Evolutionary conservation across 2,329 filamentous ascomycete species (phyloP).

Genomic region (Aspergillus sp.): DNA sequence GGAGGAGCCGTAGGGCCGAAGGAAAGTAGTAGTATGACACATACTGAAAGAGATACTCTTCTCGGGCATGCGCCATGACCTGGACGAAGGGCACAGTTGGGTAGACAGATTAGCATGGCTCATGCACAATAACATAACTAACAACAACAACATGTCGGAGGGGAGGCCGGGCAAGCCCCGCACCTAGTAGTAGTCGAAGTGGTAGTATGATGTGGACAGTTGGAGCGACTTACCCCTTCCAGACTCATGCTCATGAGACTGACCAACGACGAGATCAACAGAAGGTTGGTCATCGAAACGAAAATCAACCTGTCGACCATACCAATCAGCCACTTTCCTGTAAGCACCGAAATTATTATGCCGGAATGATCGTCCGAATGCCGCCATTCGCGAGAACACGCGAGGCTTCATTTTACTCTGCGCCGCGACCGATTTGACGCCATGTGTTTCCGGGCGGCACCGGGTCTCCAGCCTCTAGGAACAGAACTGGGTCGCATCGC

Average conservation of each 20-base stretch:
- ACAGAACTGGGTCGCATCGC: background rate
- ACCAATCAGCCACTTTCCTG: slow-evolving; percentile 17
- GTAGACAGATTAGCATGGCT: slow-evolving; percentile 11
- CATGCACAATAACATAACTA: slow-evolving; percentile 1
- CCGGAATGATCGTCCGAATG: slow-evolving; percentile 1
- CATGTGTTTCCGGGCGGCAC: background rate
- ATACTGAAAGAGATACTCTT: slow-evolving; percentile 64
- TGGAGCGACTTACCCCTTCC: slow-evolving; percentile 47
- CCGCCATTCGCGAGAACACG: slow-evolving; percentile 17
- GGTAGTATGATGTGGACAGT: too few species aligned
- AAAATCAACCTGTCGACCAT: slow-evolving; percentile 53
- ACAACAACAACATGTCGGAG: too few species aligned
- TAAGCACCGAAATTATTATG: background rate
- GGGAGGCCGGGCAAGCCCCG: background rate
- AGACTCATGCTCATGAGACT: slow-evolving; percentile 61
- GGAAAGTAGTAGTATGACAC: slow-evolving; percentile 14
- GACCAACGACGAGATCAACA: slow-evolving; percentile 61
- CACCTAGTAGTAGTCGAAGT: background rate
- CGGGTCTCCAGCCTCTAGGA: background rate
- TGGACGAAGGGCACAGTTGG: slow-evolving; percentile 28
- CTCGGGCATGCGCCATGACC: slow-evolving; percentile 63
- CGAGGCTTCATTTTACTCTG: background rate
- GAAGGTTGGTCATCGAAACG: slow-evolving; percentile 61
- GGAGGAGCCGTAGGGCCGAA: background rate
- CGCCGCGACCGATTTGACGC: slow-evolving; percentile 3